A percentile compares a stretch with the other conserved stretches of the same genome.
Evolutionary conservation across 768 basidiomycete species (phyloP).

Genomic region (Amanita subjunquillea): DNA sequence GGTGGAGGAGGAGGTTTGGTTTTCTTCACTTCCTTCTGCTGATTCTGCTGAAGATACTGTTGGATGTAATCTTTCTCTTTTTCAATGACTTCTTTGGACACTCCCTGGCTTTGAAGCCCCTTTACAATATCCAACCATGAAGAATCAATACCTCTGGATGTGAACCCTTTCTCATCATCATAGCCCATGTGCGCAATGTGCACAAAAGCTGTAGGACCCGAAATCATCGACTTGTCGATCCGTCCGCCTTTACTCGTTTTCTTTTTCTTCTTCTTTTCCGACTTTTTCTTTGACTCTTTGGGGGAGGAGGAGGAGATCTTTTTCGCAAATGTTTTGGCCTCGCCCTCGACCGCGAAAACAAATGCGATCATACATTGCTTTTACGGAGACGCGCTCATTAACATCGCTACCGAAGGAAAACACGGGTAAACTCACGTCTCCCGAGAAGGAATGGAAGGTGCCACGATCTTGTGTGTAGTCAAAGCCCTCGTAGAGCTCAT

Average conservation of each 20-base stretch:
- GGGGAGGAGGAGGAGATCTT: slow-evolving; percentile 39
- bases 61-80: slow-evolving; percentile 81
- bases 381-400: slow-evolving; percentile 6
- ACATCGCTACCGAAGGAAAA: background rate
- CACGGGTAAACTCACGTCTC: slow-evolving; percentile 62
- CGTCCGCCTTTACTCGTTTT: slow-evolving; percentile 54
- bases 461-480: slow-evolving; percentile 76
- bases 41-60: slow-evolving; percentile 43
- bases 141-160: slow-evolving; percentile 78
- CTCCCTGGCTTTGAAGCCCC: slow-evolving; percentile 52
- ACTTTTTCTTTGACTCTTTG: slow-evolving; percentile 35
- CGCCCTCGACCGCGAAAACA: slow-evolving; percentile 79
- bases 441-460: slow-evolving; percentile 88
- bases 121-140: slow-evolving; percentile 75
- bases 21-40: slow-evolving; percentile 31
- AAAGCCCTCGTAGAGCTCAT: slow-evolving; percentile 79
- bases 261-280: slow-evolving; percentile 53
- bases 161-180: slow-evolving; percentile 79
- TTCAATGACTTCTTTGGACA: slow-evolving; percentile 58
- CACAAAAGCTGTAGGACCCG: slow-evolving; percentile 72
- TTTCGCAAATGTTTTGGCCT: slow-evolving; percentile 80
- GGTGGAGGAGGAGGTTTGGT: slow-evolving; percentile 45
- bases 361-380: slow-evolving; percentile 89
- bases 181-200: slow-evolving; percentile 96
- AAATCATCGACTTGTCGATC: slow-evolving; percentile 91